Conservation (phyloP, 2,329 filamentous ascomycete genomes). For the Venturiaceae sp. region DNA sequence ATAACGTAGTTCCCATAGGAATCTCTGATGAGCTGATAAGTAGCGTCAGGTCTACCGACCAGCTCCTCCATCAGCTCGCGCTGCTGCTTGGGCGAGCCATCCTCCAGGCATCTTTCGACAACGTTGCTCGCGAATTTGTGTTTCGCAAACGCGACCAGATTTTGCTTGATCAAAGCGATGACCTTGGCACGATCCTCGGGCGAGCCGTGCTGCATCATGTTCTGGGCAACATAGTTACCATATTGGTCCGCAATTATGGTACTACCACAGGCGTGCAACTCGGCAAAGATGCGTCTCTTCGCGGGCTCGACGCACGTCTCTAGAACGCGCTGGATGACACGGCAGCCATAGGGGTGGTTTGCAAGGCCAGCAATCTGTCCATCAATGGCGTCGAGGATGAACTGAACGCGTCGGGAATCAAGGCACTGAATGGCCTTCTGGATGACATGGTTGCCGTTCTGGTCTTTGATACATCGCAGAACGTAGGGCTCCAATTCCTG, state of each 20-base stretch:
- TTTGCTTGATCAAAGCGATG: slow-evolving; percentile 60
- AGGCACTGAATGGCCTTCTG: slow-evolving; percentile 85
- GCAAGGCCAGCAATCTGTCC: slow-evolving; percentile 66
- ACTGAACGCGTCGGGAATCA: slow-evolving; percentile 68
- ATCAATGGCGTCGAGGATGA: slow-evolving; percentile 73
- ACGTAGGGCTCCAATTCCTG: slow-evolving; percentile 73
- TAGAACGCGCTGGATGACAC: slow-evolving; percentile 85
- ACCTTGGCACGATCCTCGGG: slow-evolving; percentile 63
- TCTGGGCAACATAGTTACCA: slow-evolving; percentile 94
- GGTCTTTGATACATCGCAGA: slow-evolving; percentile 68
- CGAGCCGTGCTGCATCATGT: slow-evolving; percentile 73
- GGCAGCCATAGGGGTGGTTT: slow-evolving; percentile 76
- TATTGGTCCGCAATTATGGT: slow-evolving; percentile 77
- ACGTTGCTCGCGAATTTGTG: slow-evolving; percentile 98
- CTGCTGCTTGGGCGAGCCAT: slow-evolving; percentile 60
- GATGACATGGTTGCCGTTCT: slow-evolving; percentile 93
- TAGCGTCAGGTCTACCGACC: slow-evolving; percentile 27
- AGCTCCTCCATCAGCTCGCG: slow-evolving; percentile 49
- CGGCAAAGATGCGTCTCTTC: slow-evolving; percentile 61
- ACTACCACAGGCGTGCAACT: slow-evolving; percentile 64
- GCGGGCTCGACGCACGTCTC: slow-evolving; percentile 70
- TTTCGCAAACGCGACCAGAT: slow-evolving; percentile 70
- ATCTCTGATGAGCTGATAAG: slow-evolving; percentile 63
- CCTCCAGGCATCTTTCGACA: slow-evolving; percentile 82
- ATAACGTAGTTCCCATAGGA: slow-evolving; percentile 95